Conservation (phyloP, 2,329 filamentous ascomycete species). For the Xylariaceae sp. region DNA sequence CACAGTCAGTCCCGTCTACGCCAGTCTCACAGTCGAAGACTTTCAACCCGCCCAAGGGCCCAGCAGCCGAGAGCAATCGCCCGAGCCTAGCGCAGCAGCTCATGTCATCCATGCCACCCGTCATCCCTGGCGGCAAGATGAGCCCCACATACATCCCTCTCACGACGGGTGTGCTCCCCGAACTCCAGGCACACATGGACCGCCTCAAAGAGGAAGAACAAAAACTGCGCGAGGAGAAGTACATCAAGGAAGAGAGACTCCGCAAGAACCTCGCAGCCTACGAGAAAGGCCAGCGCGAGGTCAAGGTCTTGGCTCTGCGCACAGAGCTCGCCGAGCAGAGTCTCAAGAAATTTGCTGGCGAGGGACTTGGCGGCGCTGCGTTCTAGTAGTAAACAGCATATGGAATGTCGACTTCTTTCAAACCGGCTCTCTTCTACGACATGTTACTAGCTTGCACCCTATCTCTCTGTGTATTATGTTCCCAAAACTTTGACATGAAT, state of each 20-base stretch:
- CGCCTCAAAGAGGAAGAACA: conserved; percentile 57
- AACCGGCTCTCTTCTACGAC: too few relatives aligned
- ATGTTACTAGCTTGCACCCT: too few relatives aligned
- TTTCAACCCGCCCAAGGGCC: conserved; percentile 57
- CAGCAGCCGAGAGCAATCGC: conserved; percentile 34
- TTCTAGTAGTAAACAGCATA: too few relatives aligned
- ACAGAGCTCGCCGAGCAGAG: conserved; percentile 55
- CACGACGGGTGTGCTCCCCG: conserved; percentile 46
- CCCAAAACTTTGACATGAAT: too few relatives aligned
- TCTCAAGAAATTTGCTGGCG: conserved; percentile 54
- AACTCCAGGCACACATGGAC: conserved; percentile 51
- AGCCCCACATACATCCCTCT: conserved; percentile 45
- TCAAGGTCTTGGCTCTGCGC: conserved; percentile 50
- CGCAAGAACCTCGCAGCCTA: conserved; percentile 50
- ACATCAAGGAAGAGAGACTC: conserved; percentile 51
- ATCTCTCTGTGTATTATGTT: too few relatives aligned
- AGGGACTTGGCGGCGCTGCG: conserved; percentile 51
- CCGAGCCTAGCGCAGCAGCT: conserved; percentile 51
- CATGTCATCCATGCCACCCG: conserved; percentile 46
- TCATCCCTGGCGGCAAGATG: conserved; percentile 53
- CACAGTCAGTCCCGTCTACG: conserved; percentile 36
- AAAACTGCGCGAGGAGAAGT: conserved; percentile 50
- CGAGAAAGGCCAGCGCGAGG: conserved; percentile 53
- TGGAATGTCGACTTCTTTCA: too few relatives aligned
- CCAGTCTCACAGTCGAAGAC: conserved; percentile 38